Conservation (phyloP, 257 asterid genomes). For the Plantago ovata region DNA sequence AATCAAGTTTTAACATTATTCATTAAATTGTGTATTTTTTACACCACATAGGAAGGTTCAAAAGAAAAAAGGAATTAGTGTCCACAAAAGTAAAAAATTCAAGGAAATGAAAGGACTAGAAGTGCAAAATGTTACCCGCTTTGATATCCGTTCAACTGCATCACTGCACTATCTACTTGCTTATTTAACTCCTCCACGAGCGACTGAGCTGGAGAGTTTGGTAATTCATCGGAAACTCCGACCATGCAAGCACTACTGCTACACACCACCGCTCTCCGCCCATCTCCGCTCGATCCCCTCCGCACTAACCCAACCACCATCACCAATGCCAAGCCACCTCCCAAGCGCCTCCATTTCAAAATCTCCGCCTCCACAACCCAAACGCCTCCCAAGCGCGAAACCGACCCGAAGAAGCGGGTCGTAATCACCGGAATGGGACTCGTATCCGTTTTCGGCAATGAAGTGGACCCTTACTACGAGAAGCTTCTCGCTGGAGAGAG, state of each 20-base stretch:
- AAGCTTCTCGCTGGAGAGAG: conserved; percentile 20
- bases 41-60: too few species aligned
- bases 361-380: conserved; percentile 37
- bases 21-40: too few species aligned
- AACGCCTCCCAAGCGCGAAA: conserved; percentile 27
- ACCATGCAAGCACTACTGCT: conserved; percentile 48
- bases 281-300: conserved; percentile 35
- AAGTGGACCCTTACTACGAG: conserved; percentile 18
- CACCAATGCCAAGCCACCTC: conserved; percentile 29
- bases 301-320: conserved; percentile 22
- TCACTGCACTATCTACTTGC: too few species aligned
- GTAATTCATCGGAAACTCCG: conserved; percentile 28
- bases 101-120: too few species aligned
- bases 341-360: conserved; percentile 25
- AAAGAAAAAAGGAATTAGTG: too few species aligned
- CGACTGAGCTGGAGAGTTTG: too few species aligned
- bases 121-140: too few species aligned
- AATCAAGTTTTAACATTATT: too few species aligned
- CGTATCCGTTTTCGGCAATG: conserved; percentile 22
- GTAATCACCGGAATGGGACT: conserved; percentile 26
- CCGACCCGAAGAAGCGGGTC: conserved; percentile 20
- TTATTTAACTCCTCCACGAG: too few species aligned
- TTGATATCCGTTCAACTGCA: too few species aligned
- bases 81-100: too few species aligned
- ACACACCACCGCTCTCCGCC: conserved; percentile 38